Base-by-base conservation (phyloP, 2,329 filamentous ascomycete genomes). In the Fusarium luffae region DNA sequence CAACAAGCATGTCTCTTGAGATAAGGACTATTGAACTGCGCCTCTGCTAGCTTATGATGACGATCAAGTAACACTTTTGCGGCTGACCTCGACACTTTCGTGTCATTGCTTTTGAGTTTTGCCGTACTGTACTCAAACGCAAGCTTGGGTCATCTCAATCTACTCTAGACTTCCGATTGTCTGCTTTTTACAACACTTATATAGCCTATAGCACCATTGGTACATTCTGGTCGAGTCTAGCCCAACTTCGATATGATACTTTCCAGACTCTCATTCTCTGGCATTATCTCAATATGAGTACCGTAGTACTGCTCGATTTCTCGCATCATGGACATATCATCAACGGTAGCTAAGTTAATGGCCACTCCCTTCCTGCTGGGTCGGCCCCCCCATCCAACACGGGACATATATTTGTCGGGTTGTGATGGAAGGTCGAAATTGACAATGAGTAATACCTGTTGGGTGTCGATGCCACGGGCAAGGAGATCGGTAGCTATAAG, bases 271-370 rank as follows among this genome's bases (percentile, higher is more conserved):
- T 47, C 89, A 83, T 92, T 91, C 96, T 98, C 98, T 80, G 96
- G 96, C 96, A 99, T 98, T 89, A 98, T 96, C 86, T 99, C 96
- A 76, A 99, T 98, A 87, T 98, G 95, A 83, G 96, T 99, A 89
- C 93, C 97, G 92, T 99, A 99, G 90, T 98, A 98, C 87, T 98
- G 93, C 85, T 99, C 96, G 78, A 99, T 99, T 85, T 99, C 95
- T 83, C 95, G 91, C 93, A 99, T 97, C 93, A 98, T 98, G 83
- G 95, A 94, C 79, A 99, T 95, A 85, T 99, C 96, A 75, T 99
- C 95, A 78, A 93, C 93, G 70, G 95, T 98, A 83, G 98, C 96
- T 82, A 99, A 99, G 93, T 98, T 99, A 89, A 99, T 98, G 79
- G 96, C 95, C 83, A 99, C 96, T 91, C 96, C 96, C 92, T 98